Evolutionary conservation across 345 rosid species (phyloP), one percentile per base, ranked within the genome.

Genomic region (Salix arbutifolia): DNA sequence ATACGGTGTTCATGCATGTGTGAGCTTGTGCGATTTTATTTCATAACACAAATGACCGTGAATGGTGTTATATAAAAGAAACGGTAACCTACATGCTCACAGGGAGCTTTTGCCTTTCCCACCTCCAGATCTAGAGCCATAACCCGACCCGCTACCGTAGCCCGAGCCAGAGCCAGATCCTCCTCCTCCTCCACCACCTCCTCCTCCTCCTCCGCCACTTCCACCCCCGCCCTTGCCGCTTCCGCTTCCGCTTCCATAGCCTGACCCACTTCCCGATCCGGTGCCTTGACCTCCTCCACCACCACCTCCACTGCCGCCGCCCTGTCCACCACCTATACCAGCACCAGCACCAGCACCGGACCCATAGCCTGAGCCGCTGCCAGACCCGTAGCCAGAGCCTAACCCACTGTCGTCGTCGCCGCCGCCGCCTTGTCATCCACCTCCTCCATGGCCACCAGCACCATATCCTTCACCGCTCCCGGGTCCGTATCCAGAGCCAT

Each of bases 301-400:
- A 0, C 42, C 42, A 2, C 78, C 90, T 0, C 89, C 90, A 0
- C 90, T 81, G 1, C 90, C 79, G 0, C 89, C 82, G 0, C 89
- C 90, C 1, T 33, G 37, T 33, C 89, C 87, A 10, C 14, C 46
- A 40, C 14, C 46, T 40, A 1, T 85, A 1, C 81, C 75, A 13
- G 91, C 88, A 0, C 81, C 75, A 13, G 91, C 88, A 0, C 79
- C 79, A 0, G 81, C 52, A 0, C 82, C 46, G 0, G 46, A 40
- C 11, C 46, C 88, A 78, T 0, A 40, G 14, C 87, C 75, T 0
- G 88, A 80, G 0, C 86, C 75, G 0, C 86, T 83, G 0, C 85
- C 81, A 0, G 85, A 77, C 0, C 86, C 71, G 0, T 87, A 74
- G 1, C 77, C 71, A 0, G 77, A 73, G 2, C 82, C 65, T 0